Percentiles rank a stretch among this genome's conserved stretches.
Evolutionary conservation across 495 filamentous ascomycete species (phyloP).

Genomic region (Annulohypoxylon maeteangense): DNA sequence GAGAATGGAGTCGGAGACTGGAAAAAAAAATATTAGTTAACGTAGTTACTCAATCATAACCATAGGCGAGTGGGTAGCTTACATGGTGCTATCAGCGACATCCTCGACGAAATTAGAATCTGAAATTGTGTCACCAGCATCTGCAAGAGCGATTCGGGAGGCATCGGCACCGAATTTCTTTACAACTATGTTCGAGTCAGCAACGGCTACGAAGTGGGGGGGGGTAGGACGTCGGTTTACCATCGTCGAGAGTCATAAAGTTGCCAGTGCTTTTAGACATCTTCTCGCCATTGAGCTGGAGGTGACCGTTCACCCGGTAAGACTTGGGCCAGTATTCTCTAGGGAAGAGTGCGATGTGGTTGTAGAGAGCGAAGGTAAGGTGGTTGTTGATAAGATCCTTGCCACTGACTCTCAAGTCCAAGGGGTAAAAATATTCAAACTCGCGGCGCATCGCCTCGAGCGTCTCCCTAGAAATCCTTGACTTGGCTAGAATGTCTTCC

Average conservation of each 20-base stretch:
- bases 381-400: conserved; percentile 90
- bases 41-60: not conserved
- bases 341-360: conserved; percentile 90
- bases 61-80: not conserved
- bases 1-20: conserved; percentile 77
- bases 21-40: not conserved
- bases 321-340: conserved; percentile 85
- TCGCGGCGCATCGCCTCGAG: conserved; percentile 84
- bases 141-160: conserved; percentile 88
- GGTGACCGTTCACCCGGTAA: conserved; percentile 89
- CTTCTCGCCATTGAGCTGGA: conserved; percentile 94
- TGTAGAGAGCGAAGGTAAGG: conserved; percentile 96
- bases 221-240: conserved; percentile 8
- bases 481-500: conserved; percentile 67
- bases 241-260: conserved; percentile 88
- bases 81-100: conserved; percentile 88
- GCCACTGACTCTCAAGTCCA: conserved; percentile 84
- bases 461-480: conserved; percentile 74
- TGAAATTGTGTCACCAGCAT: conserved; percentile 92
- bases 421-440: conserved; percentile 96
- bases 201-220: not conserved
- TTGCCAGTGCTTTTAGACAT: conserved; percentile 97
- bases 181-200: conserved; percentile 58
- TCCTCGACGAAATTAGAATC: conserved; percentile 98
- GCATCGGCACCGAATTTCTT: conserved; percentile 96